These are phyloP conservation scores for Colletotrichum eremochloae DNA, from an alignment of 2,329 filamentous ascomycete genomes.

Conservation along the genomic window DNA sequence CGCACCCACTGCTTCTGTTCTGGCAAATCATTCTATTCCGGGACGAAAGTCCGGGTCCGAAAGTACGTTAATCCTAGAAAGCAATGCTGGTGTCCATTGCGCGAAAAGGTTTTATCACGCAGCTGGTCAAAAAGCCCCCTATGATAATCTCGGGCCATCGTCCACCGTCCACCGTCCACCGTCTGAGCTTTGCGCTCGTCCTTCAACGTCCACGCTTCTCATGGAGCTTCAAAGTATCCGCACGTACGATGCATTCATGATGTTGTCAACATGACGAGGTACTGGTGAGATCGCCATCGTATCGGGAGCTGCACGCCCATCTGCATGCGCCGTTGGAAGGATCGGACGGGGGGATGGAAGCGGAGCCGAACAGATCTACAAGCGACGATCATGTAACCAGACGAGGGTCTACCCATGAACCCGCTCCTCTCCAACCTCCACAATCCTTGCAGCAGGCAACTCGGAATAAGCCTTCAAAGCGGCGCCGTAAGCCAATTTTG, in stretches of 20 bases:
- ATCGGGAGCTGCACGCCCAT: not conserved
- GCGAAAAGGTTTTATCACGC: too few relatives aligned
- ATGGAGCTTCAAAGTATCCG: not conserved
- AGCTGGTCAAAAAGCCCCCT: not conserved
- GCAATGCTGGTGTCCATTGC: not conserved
- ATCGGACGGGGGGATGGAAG: not conserved
- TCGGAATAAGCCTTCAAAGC: not conserved
- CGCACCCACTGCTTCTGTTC: not conserved
- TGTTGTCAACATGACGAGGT: not conserved
- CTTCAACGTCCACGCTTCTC: not conserved
- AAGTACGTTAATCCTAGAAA: not conserved
- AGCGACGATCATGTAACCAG: not conserved
- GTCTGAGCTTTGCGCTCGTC: not conserved
- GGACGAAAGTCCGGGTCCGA: not conserved
- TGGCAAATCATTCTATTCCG: not conserved
- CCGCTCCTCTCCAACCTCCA: not conserved
- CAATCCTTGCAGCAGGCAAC: not conserved
- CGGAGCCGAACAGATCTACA: not conserved
- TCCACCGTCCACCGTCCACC: not conserved
- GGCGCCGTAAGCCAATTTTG: not conserved
- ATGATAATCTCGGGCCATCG: not conserved
- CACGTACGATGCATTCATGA: not conserved
- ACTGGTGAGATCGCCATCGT: too few relatives aligned
- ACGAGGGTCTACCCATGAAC: not conserved
- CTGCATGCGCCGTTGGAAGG: not conserved